phyloP scores from a whole-genome alignment of 805 yeast species.

The Kodamaea kaohsiungensis region DNA sequence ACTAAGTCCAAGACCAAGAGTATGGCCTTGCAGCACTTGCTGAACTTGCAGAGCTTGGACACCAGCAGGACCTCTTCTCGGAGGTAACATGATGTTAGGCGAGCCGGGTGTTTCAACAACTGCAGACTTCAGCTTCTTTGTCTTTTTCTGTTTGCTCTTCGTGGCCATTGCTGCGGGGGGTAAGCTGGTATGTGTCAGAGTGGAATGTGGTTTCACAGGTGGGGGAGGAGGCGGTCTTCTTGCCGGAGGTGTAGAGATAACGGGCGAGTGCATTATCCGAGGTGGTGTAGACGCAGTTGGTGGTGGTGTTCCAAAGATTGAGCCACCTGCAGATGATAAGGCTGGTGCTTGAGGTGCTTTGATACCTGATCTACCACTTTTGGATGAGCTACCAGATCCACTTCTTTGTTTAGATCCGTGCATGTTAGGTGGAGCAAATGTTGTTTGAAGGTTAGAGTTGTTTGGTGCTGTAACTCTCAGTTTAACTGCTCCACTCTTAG shows the following conservation, averaged over 20 bases:
- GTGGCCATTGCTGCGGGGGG: neutral
- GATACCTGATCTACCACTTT: neutral
- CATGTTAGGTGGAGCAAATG: neutral
- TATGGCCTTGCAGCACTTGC: no score
- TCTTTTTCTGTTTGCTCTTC: neutral
- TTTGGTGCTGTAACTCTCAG: neutral
- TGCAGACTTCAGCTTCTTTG: neutral
- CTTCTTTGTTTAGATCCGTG: neutral
- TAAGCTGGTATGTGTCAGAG: neutral
- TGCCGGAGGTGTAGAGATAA: constrained; percentile 6
- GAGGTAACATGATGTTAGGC: neutral
- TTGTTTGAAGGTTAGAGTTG: neutral
- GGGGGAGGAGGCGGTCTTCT: constrained; percentile 9
- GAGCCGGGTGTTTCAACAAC: neutral
- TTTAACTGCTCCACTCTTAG: neutral
- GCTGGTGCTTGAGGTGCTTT: neutral
- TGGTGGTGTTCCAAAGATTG: neutral
- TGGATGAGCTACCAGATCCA: neutral
- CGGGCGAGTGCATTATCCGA: constrained; percentile 6
- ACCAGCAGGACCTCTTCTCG: neutral
- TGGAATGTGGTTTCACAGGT: neutral
- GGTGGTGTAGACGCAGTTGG: neutral
- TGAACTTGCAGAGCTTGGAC: no score
- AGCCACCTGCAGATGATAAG: neutral
- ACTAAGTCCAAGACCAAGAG: no score